A percentile compares a stretch with the other conserved stretches of the same genome.
phyloP scores from a whole-genome alignment of 2,329 filamentous ascomycete genomes.

The Colletotrichum kahawae region DNA sequence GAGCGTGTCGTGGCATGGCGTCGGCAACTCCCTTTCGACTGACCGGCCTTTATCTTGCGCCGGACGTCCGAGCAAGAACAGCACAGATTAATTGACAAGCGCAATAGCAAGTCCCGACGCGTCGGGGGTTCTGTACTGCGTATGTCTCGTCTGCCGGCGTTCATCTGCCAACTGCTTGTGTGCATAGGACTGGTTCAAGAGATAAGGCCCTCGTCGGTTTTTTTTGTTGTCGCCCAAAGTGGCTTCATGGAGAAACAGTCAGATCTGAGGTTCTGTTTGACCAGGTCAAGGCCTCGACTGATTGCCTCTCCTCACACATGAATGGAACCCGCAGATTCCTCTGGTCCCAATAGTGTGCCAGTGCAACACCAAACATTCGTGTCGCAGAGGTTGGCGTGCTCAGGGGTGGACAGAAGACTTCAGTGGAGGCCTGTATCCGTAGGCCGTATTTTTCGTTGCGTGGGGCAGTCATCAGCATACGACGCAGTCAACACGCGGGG shows the following conservation, averaged over 20 bases:
- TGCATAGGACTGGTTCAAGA: not conserved
- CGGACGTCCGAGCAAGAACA: constrained; percentile 19
- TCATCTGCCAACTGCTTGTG: not conserved
- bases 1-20: not conserved
- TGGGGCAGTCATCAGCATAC: not conserved
- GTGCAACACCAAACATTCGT: not conserved
- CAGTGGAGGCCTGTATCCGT: not conserved
- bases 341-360: not conserved
- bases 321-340: not conserved
- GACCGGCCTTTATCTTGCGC: not conserved
- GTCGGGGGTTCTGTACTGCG: not conserved
- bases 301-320: not conserved
- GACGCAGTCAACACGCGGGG: not conserved
- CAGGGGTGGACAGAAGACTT: not conserved
- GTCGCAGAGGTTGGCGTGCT: not conserved
- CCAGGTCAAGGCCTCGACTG: not conserved
- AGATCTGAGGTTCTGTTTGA: not conserved
- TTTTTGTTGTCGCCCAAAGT: not conserved
- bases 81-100: not conserved
- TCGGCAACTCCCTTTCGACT: not conserved
- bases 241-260: not conserved
- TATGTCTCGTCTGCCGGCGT: not conserved
- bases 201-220: not conserved
- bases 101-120: not conserved
- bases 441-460: not conserved